Base-by-base conservation (phyloP, 805 yeast genomes). In the Sugiyamaella smithiae region DNA sequence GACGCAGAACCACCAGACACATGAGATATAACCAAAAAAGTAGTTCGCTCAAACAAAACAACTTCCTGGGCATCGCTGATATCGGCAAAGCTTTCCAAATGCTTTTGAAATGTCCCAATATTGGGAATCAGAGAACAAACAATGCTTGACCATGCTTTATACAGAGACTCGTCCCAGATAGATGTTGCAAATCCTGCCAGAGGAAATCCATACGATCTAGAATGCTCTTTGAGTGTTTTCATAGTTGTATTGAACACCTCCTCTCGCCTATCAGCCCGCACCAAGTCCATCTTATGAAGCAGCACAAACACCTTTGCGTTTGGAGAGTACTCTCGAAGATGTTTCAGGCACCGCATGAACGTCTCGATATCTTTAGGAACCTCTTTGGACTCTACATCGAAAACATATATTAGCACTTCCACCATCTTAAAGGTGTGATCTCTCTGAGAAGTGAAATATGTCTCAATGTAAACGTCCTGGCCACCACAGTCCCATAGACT, bases 401-500 rank as follows among this genome's bases (percentile, higher is more conserved):
- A 93, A 12, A 93, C 98, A 67, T 90, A 95, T 51, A 93, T 91
- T 31, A 93, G 74, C 9, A 95, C 97, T 62, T 93, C 97, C 19
- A 90, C 96, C 85, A 88, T 88, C 61, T 88, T 85, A 71, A 91
- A 91, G 40, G 91, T 89, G 62, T 90, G 96, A 64, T 86, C 96
- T 51, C 88, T 81, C 55, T 88, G 95, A 47, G 87, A 83, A 3
- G 90, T 80, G 61, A 88, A 82, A 64, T 93, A 93, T 66, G 88
- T 89, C 62, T 91, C 97, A 88, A 93, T 90, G 57, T 90, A 93
- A 1, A 85, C 88, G 66, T 93, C 97, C 65, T 93, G 99, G 2
- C 75, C 73, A 19, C 98, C 99, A 69, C 99, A 93, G 67, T 93
- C 99, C 98, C 98, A 90, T 19, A 93, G 71, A 60, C 91, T 91